Conservation (phyloP, 352 stramenopile species). For the Pythium utonaiense region DNA sequence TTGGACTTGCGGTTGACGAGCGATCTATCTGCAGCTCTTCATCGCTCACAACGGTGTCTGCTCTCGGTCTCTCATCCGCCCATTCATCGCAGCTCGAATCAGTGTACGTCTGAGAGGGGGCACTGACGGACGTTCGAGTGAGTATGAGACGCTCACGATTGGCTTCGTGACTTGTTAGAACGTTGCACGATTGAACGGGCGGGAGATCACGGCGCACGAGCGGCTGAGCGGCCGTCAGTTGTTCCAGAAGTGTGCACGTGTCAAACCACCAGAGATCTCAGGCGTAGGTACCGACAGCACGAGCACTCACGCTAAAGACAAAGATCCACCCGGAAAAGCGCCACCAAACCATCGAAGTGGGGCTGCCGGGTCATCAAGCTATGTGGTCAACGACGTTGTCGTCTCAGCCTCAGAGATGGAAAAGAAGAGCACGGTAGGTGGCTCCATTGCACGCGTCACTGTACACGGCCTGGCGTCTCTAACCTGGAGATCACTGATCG, state of each 20-base stretch:
- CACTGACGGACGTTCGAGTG: too few relatives aligned
- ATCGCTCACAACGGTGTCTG: conserved; percentile 62
- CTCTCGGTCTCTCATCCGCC: conserved; percentile 44
- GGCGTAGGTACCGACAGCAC: background rate
- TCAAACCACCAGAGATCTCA: background rate
- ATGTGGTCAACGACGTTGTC: conserved; percentile 44
- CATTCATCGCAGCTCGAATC: conserved; percentile 48
- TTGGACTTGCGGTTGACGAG: background rate
- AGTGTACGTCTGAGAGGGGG: conserved; percentile 32
- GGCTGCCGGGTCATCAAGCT: conserved; percentile 7
- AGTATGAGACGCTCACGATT: background rate
- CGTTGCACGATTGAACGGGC: conserved; percentile 52
- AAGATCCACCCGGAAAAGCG: background rate
- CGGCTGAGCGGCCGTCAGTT: conserved; percentile 47
- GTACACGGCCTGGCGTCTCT: background rate
- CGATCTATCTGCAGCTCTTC: conserved; percentile 37
- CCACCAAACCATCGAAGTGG: background rate
- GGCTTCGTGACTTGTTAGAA: conserved; percentile 29
- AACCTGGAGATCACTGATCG: background rate
- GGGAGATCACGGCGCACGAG: conserved; percentile 51
- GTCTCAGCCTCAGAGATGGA: conserved; percentile 42
- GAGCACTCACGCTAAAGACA: background rate
- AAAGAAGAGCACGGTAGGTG: conserved; percentile 41
- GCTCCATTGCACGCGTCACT: background rate
- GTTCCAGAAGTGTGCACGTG: conserved; percentile 36